Evolutionary conservation across 768 basidiomycete species (phyloP).

Genomic region (Coprinopsis sp.): DNA sequence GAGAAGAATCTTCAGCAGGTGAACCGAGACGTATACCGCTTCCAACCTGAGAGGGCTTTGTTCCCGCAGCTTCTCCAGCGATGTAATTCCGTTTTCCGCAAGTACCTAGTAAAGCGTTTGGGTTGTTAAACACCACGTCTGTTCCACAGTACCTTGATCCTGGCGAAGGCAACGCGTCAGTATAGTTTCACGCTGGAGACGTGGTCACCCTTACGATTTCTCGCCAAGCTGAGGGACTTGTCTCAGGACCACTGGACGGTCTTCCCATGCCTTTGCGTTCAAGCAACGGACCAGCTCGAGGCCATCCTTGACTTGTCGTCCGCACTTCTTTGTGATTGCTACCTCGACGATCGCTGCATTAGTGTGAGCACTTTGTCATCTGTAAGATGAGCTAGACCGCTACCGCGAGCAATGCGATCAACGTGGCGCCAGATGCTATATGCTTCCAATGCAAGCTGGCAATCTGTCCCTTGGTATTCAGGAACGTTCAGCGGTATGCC

Average conservation of each 20-base stretch:
- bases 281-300: constrained; percentile 80
- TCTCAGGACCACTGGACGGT: constrained; percentile 74
- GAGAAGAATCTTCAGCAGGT: neutral
- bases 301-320: constrained; percentile 63
- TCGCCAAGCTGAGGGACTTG: constrained; percentile 91
- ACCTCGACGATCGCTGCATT: constrained; percentile 74
- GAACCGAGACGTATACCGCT: constrained; percentile 34
- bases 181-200: neutral
- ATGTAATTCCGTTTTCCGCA: constrained; percentile 65
- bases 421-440: constrained; percentile 71
- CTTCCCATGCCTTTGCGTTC: constrained; percentile 88
- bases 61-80: constrained; percentile 50
- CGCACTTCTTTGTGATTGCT: constrained; percentile 59
- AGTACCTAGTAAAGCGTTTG: constrained; percentile 67
- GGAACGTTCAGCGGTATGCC: constrained; percentile 63
- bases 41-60: constrained; percentile 63
- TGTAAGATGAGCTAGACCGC: constrained; percentile 2
- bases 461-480: constrained; percentile 70
- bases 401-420: constrained; percentile 71
- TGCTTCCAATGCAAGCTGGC: constrained; percentile 69
- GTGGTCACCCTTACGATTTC: constrained; percentile 61
- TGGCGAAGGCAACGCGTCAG: constrained; percentile 3
- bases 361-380: constrained; percentile 5
- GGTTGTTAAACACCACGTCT: no score
- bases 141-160: constrained; percentile 32